Evolutionary conservation across 441 rosid genomes (phyloP), one percentile per base, ranked within the genome.

Genomic region (Capsella rubella): DNA sequence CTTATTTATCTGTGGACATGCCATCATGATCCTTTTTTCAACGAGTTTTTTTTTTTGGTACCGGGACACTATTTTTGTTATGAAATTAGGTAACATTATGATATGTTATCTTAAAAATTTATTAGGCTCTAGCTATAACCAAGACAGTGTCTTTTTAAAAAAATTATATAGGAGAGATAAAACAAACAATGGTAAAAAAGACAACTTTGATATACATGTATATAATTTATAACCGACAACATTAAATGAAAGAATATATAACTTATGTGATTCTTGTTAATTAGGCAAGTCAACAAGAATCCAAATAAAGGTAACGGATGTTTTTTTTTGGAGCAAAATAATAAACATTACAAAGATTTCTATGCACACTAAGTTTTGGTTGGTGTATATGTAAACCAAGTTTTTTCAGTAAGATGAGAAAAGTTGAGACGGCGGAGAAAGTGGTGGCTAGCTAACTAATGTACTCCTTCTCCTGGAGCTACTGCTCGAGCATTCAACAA

Each of bases 401-500:
- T 7, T 21, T 32, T 32, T 34, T n/a, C 16, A 54, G 63, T 8
- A 51, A 40, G 52, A 61, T 10, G 50, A 49, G 45, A 34, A 47
- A 32, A n/a, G 13, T 43, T 2, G 32, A 2, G 75, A 51, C 67
- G 65, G 40, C 35, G 11, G 13, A 12, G 15, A n/a, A 64, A 55
- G 67, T 12, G 43, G 59, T 79, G 76, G 82, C 58, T 4, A 7
- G 40, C 40, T 37, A 37, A 4, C 40, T 80, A 80, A 87, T 73
- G 78, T 73, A 85, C 78, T 28, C 84, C 72, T 71, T 88, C 95
- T 25, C 88, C 90, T 14, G 92, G 83, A 61, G 89, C 89, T 59
- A 84, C 93, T 40, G 89, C 82, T 77, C 95, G 87, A 35, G 97
- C 89, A 77, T 90, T 87, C 78, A 88, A 65, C 57, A 95, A 84